A percentile compares a stretch with the other conserved stretches of the same genome.
phyloP scores from a whole-genome alignment of 768 basidiomycete species.

The Sporobolomyces pararoseus region DNA sequence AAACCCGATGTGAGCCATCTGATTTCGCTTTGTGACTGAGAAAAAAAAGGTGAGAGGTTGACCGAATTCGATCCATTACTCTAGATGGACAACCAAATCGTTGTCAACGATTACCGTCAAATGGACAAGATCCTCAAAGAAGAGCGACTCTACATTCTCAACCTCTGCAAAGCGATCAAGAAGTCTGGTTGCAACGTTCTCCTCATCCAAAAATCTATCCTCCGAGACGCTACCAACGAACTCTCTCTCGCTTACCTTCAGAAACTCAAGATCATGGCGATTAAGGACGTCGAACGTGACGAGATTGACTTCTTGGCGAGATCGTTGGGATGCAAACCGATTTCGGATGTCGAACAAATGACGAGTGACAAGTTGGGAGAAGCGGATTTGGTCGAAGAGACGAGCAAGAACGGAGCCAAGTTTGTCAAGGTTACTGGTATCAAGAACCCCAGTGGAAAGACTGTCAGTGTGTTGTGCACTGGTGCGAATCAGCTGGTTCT shows the following conservation, averaged over 20 bases:
- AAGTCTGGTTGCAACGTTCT: slow-evolving; percentile 99
- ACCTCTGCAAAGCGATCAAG: slow-evolving; percentile 98
- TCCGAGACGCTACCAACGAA: slow-evolving; percentile 98
- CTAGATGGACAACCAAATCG: slow-evolving; percentile 99
- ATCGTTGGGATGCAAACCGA: slow-evolving; percentile 88
- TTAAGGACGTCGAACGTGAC: slow-evolving; percentile 97
- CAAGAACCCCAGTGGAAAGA: slow-evolving; percentile 71
- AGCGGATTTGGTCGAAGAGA: slow-evolving; percentile 92
- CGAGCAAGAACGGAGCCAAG: slow-evolving; percentile 72
- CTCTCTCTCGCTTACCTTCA: slow-evolving; percentile 96
- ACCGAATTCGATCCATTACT: neutral
- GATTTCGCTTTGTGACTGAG: neutral
- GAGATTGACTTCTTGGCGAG: slow-evolving; percentile 97
- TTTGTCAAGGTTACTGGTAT: slow-evolving; percentile 92
- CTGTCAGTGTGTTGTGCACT: slow-evolving; percentile 91
- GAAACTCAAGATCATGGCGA: slow-evolving; percentile 88
- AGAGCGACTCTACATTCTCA: slow-evolving; percentile 93
- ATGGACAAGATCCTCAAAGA: slow-evolving; percentile 99
- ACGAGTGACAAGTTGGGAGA: slow-evolving; percentile 96
- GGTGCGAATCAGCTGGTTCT: slow-evolving; percentile 87
- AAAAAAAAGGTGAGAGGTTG: too few species aligned
- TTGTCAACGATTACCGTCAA: slow-evolving; percentile 98
- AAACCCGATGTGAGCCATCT: slow-evolving; percentile 74
- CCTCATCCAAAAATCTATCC: slow-evolving; percentile 97
- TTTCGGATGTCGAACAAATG: slow-evolving; percentile 96